phyloP scores from a whole-genome alignment of 352 stramenopile genomes.

The Globisporangium parvum region DNA sequence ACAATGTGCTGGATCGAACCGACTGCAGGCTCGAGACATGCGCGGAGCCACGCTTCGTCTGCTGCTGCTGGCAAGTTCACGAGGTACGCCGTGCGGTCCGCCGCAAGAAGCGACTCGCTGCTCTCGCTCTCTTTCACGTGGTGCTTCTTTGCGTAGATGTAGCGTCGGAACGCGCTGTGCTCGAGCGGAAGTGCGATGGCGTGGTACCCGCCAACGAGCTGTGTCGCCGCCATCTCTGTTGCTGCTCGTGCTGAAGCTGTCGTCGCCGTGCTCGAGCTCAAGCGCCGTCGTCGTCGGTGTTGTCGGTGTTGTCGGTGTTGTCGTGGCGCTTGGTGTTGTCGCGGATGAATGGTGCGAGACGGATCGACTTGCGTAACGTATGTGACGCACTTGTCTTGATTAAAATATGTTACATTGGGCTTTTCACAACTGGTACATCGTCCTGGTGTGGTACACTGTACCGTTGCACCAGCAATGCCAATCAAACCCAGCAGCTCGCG shows the following conservation, averaged over 20 bases:
- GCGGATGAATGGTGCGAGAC: constrained; percentile 1
- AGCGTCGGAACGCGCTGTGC: constrained; percentile 52
- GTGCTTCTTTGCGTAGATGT: constrained; percentile 79
- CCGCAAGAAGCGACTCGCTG: constrained; percentile 40
- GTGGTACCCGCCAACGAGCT: constrained; percentile 59
- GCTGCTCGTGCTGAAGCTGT: background rate
- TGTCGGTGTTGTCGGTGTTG: background rate
- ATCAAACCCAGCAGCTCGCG: no score
- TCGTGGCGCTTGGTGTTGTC: background rate
- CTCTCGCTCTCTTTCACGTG: constrained; percentile 32
- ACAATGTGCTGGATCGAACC: constrained; percentile 61
- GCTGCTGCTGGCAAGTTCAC: constrained; percentile 53
- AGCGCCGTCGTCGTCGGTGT: background rate
- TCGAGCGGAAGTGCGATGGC: constrained; percentile 62
- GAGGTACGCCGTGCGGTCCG: constrained; percentile 66
- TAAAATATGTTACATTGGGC: background rate
- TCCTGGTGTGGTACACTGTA: no score
- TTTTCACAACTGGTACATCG: no score
- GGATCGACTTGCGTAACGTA: background rate
- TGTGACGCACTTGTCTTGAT: background rate
- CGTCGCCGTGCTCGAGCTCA: background rate
- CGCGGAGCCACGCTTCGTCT: constrained; percentile 51
- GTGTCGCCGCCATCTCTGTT: constrained; percentile 12
- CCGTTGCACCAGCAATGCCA: no score
- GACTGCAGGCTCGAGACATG: constrained; percentile 31